Conservation (phyloP, 306 rosid genomes). For the Purshia tridentata region DNA sequence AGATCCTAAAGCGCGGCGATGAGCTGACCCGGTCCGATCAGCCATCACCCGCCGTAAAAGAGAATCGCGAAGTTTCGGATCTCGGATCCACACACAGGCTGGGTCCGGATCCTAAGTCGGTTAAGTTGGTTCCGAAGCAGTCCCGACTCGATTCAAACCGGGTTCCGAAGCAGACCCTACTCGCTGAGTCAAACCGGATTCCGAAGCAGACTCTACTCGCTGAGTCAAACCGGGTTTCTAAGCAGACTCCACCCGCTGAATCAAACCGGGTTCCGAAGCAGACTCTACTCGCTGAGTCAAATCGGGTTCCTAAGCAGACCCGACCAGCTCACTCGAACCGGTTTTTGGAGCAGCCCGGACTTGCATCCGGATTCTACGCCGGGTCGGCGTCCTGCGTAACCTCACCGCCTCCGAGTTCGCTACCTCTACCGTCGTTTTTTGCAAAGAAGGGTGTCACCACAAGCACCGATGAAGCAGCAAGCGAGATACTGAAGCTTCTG, state of each 20-base stretch:
- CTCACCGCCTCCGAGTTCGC: slow-evolving; percentile 56
- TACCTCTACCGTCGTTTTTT: slow-evolving; percentile 55
- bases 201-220: neutral
- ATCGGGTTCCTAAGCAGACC: neutral
- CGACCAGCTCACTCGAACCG: neutral
- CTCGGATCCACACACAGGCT: neutral
- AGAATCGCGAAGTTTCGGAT: neutral
- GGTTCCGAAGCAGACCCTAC: no score
- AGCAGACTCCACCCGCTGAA: neutral
- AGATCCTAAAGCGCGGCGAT: slow-evolving; percentile 47
- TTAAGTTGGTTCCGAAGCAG: neutral
- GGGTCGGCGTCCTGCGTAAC: slow-evolving; percentile 31
- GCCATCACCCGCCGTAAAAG: neutral
- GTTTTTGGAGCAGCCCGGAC: no score
- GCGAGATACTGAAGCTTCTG: slow-evolving; percentile 33
- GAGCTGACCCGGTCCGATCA: neutral
- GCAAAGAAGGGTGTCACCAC: slow-evolving; percentile 15
- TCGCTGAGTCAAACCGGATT: no score
- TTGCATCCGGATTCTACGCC: slow-evolving; percentile 33
- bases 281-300: neutral
- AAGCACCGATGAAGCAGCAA: slow-evolving; percentile 33
- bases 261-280: neutral
- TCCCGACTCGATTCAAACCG: neutral
- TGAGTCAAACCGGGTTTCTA: neutral
- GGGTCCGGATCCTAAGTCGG: slow-evolving; percentile 17